Evolutionary conservation across 331 rosid species (phyloP).

Genomic region (Telfairia occidentalis): DNA sequence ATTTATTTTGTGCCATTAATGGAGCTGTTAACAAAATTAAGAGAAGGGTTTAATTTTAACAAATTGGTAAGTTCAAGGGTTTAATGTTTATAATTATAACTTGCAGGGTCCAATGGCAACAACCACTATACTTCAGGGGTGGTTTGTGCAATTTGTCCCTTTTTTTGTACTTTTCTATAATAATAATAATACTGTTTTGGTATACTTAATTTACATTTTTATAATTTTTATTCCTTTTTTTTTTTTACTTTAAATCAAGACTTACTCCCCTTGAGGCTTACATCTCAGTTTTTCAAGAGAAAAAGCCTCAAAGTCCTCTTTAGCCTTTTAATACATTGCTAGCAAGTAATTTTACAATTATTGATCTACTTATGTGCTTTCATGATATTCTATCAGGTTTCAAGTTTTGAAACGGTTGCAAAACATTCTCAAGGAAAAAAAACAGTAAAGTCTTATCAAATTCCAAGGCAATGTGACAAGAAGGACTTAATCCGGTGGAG

Average conservation of each 20-base stretch:
- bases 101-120: no score
- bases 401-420: conserved; percentile 73
- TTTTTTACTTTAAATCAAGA: background rate
- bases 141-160: no score
- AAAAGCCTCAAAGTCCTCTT: background rate
- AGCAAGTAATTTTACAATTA: background rate
- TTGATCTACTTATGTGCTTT: conserved; percentile 1
- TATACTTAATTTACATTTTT: background rate
- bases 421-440: conserved; percentile 17
- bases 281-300: background rate
- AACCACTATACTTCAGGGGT: no score
- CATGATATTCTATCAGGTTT: conserved; percentile 40
- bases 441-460: conserved; percentile 13
- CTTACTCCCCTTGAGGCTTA: background rate
- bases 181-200: background rate
- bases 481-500: conserved; percentile 33
- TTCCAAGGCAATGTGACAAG: conserved; percentile 33
- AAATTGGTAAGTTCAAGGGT: no score
- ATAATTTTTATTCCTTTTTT: background rate
- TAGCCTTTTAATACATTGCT: background rate
- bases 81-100: no score
- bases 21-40: no score
- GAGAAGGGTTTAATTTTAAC: no score
- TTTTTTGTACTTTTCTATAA: background rate
- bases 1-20: no score